Conservation (phyloP, 768 basidiomycete genomes). For the Mycena latifolia region DNA sequence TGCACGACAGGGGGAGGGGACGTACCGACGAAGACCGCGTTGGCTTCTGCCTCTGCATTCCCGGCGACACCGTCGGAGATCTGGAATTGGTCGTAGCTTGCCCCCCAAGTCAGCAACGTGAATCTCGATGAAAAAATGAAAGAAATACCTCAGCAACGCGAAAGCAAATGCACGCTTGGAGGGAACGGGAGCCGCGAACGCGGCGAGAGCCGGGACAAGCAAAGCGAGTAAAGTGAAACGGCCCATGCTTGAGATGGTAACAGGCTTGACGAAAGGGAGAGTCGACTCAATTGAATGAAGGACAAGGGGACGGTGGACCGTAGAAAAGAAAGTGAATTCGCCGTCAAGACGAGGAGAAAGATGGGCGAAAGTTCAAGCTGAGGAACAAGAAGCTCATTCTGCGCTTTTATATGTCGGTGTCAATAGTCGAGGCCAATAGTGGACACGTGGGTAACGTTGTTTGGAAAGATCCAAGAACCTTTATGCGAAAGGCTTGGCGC, state of each 20-base stretch:
- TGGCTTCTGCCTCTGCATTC: constrained; percentile 49
- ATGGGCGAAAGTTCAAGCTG: too few relatives aligned
- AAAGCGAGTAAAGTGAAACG: constrained; percentile 40
- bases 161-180: constrained; percentile 33
- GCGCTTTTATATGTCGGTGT: too few relatives aligned
- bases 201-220: constrained; percentile 34
- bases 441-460: too few relatives aligned
- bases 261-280: constrained; percentile 26
- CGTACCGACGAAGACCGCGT: constrained; percentile 52
- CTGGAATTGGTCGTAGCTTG: constrained; percentile 55
- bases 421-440: too few relatives aligned
- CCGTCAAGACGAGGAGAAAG: constrained; percentile 39
- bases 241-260: constrained; percentile 30
- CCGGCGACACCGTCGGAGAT: constrained; percentile 54
- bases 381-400: too few relatives aligned
- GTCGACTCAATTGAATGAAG: constrained; percentile 29
- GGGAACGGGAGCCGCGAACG: constrained; percentile 38
- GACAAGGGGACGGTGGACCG: constrained; percentile 29
- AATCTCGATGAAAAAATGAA: too few relatives aligned
- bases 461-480: too few relatives aligned
- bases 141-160: constrained; percentile 36
- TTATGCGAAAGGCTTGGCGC: too few relatives aligned
- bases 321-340: constrained; percentile 38
- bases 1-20: not conserved
- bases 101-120: not conserved